Percentiles rank a stretch among this genome's conserved stretches.
phyloP scores from a whole-genome alignment of 306 rosid genomes.

The Malus asiatica region DNA sequence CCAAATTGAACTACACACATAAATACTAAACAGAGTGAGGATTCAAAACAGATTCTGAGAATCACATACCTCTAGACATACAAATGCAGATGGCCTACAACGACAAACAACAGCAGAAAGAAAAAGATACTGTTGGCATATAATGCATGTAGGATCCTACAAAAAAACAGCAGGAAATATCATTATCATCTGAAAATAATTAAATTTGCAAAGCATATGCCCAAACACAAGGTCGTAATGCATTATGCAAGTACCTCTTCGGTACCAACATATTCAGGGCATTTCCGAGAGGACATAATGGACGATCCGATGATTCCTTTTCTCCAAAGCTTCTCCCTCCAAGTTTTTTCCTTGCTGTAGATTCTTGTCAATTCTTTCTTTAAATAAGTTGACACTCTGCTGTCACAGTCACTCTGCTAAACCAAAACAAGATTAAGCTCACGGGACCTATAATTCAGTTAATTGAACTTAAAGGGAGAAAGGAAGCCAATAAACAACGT shows the following conservation, averaged over 20 bases:
- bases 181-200: slow-evolving; percentile 13
- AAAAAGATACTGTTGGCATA: slow-evolving; percentile 91
- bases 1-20: slow-evolving; percentile 5
- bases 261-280: slow-evolving; percentile 72
- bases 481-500: background rate
- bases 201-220: slow-evolving; percentile 6
- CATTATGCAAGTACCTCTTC: slow-evolving; percentile 58
- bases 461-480: background rate
- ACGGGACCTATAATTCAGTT: background rate
- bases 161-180: slow-evolving; percentile 18
- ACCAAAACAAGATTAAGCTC: slow-evolving; percentile 27
- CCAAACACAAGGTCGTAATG: background rate
- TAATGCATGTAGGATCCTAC: slow-evolving; percentile 85
- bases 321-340: slow-evolving; percentile 92
- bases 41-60: slow-evolving; percentile 6
- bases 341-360: slow-evolving; percentile 55
- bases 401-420: slow-evolving; percentile 51
- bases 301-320: slow-evolving; percentile 72
- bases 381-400: slow-evolving; percentile 57
- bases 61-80: slow-evolving; percentile 78
- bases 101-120: slow-evolving; percentile 82
- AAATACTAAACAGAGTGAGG: background rate
- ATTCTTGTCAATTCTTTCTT: slow-evolving; percentile 71
- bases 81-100: slow-evolving; percentile 77
- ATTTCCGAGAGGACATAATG: slow-evolving; percentile 54